phyloP scores from a whole-genome alignment of 2,329 filamentous ascomycete genomes.

The Fusarium albosuccineum region DNA sequence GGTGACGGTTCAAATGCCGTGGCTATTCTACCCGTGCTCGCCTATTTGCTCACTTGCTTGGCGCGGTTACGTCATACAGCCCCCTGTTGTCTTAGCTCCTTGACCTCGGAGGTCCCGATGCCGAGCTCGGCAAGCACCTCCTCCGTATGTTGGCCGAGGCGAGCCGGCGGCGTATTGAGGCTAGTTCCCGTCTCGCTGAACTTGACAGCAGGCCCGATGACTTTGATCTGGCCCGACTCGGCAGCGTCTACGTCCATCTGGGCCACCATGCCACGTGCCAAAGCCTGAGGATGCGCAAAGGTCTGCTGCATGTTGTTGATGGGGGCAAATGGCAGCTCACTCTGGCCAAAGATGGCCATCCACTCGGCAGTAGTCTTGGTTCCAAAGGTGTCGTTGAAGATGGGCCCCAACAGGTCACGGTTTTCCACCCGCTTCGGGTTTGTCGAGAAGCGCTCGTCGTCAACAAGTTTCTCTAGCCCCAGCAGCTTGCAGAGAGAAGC shows the following conservation, averaged over 20 bases:
- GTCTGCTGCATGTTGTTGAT: slow-evolving; percentile 60
- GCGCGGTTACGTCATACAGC: slow-evolving; percentile 4
- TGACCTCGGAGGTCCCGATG: neutral
- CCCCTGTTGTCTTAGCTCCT: slow-evolving; percentile 8
- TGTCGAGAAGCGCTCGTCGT: slow-evolving; percentile 48
- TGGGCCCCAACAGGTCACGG: neutral
- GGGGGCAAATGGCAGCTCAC: slow-evolving; percentile 60
- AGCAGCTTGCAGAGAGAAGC: slow-evolving; percentile 46
- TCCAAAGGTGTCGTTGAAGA: neutral
- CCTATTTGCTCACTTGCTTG: neutral
- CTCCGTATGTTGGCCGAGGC: slow-evolving; percentile 31
- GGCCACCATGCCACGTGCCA: slow-evolving; percentile 53
- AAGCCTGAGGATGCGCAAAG: slow-evolving; percentile 58
- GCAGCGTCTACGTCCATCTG: slow-evolving; percentile 40
- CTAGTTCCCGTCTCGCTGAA: slow-evolving; percentile 23
- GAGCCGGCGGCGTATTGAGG: slow-evolving; percentile 13
- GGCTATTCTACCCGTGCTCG: neutral
- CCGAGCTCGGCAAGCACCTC: slow-evolving; percentile 29
- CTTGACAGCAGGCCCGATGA: slow-evolving; percentile 35
- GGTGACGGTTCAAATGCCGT: too few relatives aligned
- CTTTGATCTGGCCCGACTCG: slow-evolving; percentile 18
- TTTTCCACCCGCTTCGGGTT: slow-evolving; percentile 51
- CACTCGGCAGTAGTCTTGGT: neutral
- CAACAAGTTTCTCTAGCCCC: slow-evolving; percentile 36
- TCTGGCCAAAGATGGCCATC: slow-evolving; percentile 54